A percentile compares a stretch with the other conserved stretches of the same genome.
phyloP scores from a whole-genome alignment of 768 basidiomycete species.

The Pilatotrama ljubarskyi region DNA sequence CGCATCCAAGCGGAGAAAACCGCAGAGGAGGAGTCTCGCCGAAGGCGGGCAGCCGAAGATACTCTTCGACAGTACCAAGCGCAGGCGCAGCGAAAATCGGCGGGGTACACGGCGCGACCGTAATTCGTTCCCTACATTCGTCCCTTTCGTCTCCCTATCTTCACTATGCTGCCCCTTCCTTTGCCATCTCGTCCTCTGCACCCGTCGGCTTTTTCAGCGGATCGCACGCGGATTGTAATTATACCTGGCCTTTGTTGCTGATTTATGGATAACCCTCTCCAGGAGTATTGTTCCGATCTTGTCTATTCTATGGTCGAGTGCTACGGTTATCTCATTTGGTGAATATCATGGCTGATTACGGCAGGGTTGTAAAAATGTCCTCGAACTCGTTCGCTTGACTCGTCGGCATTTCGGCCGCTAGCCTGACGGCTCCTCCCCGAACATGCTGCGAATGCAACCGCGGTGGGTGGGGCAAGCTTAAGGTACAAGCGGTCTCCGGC shows the following conservation, averaged over 20 bases:
- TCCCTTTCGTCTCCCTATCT: neutral
- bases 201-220: conserved; percentile 8
- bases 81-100: conserved; percentile 19
- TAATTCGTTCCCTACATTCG: conserved; percentile 1
- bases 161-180: conserved; percentile 3
- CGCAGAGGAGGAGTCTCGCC: conserved; percentile 48
- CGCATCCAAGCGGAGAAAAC: conserved; percentile 59
- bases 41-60: conserved; percentile 54
- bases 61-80: conserved; percentile 35
- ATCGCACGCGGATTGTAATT: conserved; percentile 15
- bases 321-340: neutral
- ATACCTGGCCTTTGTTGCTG: conserved; percentile 7
- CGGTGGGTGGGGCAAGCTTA: too few species aligned
- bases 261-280: conserved; percentile 18
- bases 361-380: conserved; percentile 1
- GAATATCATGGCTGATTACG: conserved; percentile 1
- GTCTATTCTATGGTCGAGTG: neutral
- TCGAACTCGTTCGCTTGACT: neutral
- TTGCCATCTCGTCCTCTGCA: neutral
- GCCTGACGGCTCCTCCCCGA: neutral
- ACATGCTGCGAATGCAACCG: neutral
- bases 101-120: conserved; percentile 20
- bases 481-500: too few species aligned
- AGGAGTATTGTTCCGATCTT: conserved; percentile 10
- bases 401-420: conserved; percentile 3